Conservation (phyloP, 129 eudicot species). For the Scalesia atractyloides region DNA sequence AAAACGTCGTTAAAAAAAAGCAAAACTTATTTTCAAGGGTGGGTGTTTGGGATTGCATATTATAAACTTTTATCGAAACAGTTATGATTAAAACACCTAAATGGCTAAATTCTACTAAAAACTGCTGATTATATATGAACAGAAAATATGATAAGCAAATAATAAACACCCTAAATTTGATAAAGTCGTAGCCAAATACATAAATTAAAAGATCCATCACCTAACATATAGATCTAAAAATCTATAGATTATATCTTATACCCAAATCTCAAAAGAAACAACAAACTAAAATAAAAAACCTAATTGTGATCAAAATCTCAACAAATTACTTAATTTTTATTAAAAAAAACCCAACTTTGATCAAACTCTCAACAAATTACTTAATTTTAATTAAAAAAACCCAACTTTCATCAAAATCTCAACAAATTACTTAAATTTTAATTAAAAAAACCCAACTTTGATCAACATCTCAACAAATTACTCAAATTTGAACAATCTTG, state of each 20-base stretch:
- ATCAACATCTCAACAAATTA: no score
- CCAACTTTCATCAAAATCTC: no score
- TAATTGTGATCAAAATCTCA: conserved; percentile 2
- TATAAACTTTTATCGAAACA: background rate
- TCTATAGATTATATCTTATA: background rate
- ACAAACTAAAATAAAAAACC: background rate
- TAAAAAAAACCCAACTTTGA: background rate
- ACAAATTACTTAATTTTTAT: background rate
- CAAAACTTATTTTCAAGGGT: background rate
- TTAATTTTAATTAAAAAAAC: no score
- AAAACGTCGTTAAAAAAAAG: no score
- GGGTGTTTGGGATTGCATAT: background rate
- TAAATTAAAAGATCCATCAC: conserved; percentile 11
- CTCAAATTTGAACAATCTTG: conserved; percentile 3
- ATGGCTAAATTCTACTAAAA: background rate
- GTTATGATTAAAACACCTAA: background rate
- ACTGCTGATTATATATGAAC: background rate
- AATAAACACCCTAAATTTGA: background rate
- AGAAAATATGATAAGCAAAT: background rate
- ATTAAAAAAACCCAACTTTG: no score
- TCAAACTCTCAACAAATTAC: conserved; percentile 7
- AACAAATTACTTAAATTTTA: no score
- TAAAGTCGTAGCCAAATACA: background rate
- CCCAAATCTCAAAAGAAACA: conserved; percentile 3
- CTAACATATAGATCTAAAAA: conserved; percentile 31